These are phyloP conservation scores for Acephala macrosclerotiorum DNA, from an alignment of 2,329 filamentous ascomycete species.

Conservation along the genomic window DNA sequence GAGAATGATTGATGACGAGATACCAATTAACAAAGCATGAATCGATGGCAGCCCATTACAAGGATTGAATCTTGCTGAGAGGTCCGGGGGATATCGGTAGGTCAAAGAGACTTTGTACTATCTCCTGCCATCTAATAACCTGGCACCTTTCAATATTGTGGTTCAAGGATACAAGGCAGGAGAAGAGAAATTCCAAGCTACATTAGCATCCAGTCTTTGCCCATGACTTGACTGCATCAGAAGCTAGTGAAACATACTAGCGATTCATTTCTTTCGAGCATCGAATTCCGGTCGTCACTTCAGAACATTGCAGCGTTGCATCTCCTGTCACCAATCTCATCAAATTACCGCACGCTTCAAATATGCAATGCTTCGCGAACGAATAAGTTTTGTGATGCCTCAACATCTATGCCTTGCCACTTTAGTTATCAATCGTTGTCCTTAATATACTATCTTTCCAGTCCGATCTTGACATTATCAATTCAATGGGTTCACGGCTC, in stretches of 20 bases:
- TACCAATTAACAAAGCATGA: not conserved
- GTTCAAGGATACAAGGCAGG: slow-evolving; percentile 75
- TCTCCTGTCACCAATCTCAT: too few relatives aligned
- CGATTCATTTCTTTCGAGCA: not conserved
- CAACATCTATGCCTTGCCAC: too few relatives aligned
- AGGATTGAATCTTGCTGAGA: too few relatives aligned
- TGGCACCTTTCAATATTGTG: slow-evolving; percentile 57
- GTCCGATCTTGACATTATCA: too few relatives aligned
- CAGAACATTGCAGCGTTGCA: not conserved
- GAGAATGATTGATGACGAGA: slow-evolving; percentile 4
- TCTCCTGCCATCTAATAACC: slow-evolving; percentile 78
- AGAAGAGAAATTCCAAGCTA: slow-evolving; percentile 58
- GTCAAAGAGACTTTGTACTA: not conserved
- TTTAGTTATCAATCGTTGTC: too few relatives aligned
- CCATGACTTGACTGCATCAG: slow-evolving; percentile 29
- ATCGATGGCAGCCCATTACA: not conserved
- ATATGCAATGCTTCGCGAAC: too few relatives aligned
- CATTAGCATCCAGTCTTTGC: slow-evolving; percentile 18
- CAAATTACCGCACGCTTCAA: too few relatives aligned
- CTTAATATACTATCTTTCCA: too few relatives aligned
- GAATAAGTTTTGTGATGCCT: too few relatives aligned
- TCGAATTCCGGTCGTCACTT: not conserved
- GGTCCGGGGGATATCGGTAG: not conserved
- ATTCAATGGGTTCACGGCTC: too few relatives aligned
- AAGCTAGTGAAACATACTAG: slow-evolving; percentile 5